Evolutionary conservation across 352 stramenopile species (phyloP), one percentile per base, ranked within the genome.

Genomic region (Globisporangium barbulae): DNA sequence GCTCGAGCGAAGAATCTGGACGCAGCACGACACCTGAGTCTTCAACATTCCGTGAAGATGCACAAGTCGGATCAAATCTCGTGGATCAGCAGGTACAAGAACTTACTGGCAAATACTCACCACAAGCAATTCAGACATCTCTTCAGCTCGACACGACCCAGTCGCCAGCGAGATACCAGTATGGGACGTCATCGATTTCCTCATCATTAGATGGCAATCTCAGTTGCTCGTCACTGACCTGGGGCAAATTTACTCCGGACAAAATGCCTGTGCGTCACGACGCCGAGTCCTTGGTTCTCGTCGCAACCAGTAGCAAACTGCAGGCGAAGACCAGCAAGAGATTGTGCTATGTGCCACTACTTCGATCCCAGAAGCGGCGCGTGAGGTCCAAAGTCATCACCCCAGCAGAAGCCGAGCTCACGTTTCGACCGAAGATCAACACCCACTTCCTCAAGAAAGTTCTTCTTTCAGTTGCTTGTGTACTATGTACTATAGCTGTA

Each of bases 401-500:
- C 13, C 60, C 70, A 13, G 68, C 69, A 7, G 68, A 77, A 4
- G 64, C 45, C 3, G 75, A 86, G 28, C 66, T 82, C 12, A 82
- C 77, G 4, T 89, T 86, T 44, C 71, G 70, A 8, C 77, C 79
- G 12, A 85, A 72, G 59, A 86, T 89, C 63, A 89, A 89, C 71
- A 67, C 22, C 2, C 19, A 58, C 7, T 81, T 71, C 37, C 31
- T 59, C 35, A 44, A 48, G 59, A 59, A 41, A 37, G 59, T 17
- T 45, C 17, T 6, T 8, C 10, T n/a, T 4, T 45, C 5, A 59
- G 33, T 59, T 9, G 2, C 42, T 10, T 33, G 37, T 42, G 37
- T 9, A 12, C 10, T 42, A 17, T 42, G 8, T 0, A 17, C 37
- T 28, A 28, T 28, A 15, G 48, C 1, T 28, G n/a, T 22, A 62